Evolutionary conservation across 164 flowering plant species (phyloP), one percentile per base, ranked within the genome.

Genomic region (Stephania japonica): DNA sequence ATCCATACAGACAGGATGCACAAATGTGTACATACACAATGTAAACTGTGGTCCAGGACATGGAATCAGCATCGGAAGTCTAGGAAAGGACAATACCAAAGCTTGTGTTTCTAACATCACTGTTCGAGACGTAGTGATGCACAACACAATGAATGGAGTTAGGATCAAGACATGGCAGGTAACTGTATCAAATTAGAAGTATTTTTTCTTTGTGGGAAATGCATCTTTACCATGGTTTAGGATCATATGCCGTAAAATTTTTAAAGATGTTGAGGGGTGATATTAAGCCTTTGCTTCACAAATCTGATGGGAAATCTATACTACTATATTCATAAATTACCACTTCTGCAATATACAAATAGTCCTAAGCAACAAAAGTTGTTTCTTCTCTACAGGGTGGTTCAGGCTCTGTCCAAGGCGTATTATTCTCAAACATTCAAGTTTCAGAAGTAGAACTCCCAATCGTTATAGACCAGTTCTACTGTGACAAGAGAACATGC

Each of bases 101-200:
- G 87, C 87, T 24, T 84, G 87, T 66, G 89, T 86, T 61, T 83
- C 87, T 10, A 83, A 83, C 75, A 65, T 86, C 24, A 86, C 86
- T 1, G 86, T 86, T 12, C 73, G 82, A 44, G 81, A 86, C 27
- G 56, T 79, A 21, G 63, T 61, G 49, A 73, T 86, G 74, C 83
- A 79, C 26, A 77, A 79, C 72, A 80, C 89, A 3, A 50, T 78
- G 80, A 84, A 67, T 25, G 89, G 87, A 6, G 85, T 79, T 42
- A 80, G 88, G 70, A 84, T 86, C 73, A 86, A 86, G 80, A 84
- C 88, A 68, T 86, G 88, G 88, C 88, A 84, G 88, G 88, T 83
- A 78, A 49, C 24, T 42, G 43, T 27, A 23, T 42, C 16, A 49
- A 5, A 41, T 53, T 59, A 65, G 25, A 13, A 43, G 14, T 24